Base-by-base conservation (phyloP, 371 early-diverging fungal species). In the Phascolomyces articulosus region DNA sequence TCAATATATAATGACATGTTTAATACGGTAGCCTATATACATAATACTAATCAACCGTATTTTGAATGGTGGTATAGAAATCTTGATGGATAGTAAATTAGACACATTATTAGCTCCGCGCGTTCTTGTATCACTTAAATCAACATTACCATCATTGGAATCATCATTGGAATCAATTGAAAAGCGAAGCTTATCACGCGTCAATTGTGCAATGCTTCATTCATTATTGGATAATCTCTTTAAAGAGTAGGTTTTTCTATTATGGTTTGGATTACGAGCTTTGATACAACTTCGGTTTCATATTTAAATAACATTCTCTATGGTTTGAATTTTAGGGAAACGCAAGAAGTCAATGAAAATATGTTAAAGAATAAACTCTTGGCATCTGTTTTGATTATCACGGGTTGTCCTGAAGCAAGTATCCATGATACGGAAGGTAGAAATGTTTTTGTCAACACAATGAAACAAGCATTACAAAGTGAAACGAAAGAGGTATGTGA, bases 61-160 rank as follows among this genome's bases (percentile, higher is more conserved):
- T 47, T 20, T 20, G 6, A 9, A 34, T 34, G 11, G 6, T 9
- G 11, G 16, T 20, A 21, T 38, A 73, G 75, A 68, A 18, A 69
- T 79, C 1, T 56, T 82, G 60, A 67, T 62, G 4, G 72, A 74
- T 40, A 60, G 63, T 2, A 64, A 73, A 41, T 79, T 68, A 29
- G 67, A 78, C 29, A 49, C 44, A 10, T 71, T 66, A 0, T 66
- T 82, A 24, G 82, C 73, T 7, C 78, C 82, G 44, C 70, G 76
- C 18, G 73, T 80, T 27, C 69, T 85, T 10, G 64, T 83, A 1
- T 80, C 79, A 2, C 61, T 85, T 6, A 85, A 83, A 47, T 62
- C 69, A 9, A 66, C 73, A 27, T 68, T 82, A 48, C 75, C 73
- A 28, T 61, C 67, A 24, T 60, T 81, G n/a, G 82, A 82, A 40